Percentiles rank a stretch among this genome's conserved stretches.
phyloP scores from a whole-genome alignment of 495 filamentous ascomycete species.

The Lophiotrema nucula region DNA sequence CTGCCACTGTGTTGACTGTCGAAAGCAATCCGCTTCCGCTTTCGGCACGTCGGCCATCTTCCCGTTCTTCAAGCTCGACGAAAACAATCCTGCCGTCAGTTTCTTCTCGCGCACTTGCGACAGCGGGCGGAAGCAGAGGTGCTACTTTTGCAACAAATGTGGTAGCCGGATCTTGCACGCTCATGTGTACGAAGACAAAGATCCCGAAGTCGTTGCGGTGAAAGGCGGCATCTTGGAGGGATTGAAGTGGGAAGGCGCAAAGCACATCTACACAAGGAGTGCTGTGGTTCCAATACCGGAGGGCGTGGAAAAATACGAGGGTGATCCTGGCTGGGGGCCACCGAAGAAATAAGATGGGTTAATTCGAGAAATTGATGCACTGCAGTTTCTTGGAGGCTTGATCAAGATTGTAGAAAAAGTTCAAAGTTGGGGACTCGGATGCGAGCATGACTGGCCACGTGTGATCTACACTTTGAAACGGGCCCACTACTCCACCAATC shows the following conservation, averaged over 20 bases:
- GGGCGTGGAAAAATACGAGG: conserved; percentile 24
- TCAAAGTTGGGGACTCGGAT: no score
- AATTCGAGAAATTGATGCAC: no score
- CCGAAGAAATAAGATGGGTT: no score
- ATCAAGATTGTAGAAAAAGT: no score
- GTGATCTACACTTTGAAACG: conserved; percentile 2
- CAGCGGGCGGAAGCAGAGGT: conserved; percentile 19
- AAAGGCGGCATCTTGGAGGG: conserved; percentile 34
- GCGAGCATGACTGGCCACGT: no score
- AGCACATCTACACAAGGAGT: conserved; percentile 23
- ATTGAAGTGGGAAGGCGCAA: conserved; percentile 28
- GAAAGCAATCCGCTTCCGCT: conserved; percentile 64
- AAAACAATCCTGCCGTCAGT: conserved; percentile 4
- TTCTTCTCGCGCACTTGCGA: conserved; percentile 22
- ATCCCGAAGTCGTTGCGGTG: conserved; percentile 22
- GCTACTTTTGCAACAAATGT: conserved; percentile 36
- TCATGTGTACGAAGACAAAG: conserved; percentile 5
- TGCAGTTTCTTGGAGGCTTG: no score
- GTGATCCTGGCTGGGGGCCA: conserved; percentile 6
- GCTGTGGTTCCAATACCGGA: conserved; percentile 34
- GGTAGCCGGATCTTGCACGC: conserved; percentile 30
- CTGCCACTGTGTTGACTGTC: conserved; percentile 69
- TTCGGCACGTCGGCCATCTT: conserved; percentile 69
- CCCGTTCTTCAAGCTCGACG: conserved; percentile 42
- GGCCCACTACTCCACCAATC: conserved; percentile 19